A percentile compares a stretch with the other conserved stretches of the same genome.
Evolutionary conservation across 78 protist genomes (phyloP).

Genomic region (Guillardia theta): DNA sequence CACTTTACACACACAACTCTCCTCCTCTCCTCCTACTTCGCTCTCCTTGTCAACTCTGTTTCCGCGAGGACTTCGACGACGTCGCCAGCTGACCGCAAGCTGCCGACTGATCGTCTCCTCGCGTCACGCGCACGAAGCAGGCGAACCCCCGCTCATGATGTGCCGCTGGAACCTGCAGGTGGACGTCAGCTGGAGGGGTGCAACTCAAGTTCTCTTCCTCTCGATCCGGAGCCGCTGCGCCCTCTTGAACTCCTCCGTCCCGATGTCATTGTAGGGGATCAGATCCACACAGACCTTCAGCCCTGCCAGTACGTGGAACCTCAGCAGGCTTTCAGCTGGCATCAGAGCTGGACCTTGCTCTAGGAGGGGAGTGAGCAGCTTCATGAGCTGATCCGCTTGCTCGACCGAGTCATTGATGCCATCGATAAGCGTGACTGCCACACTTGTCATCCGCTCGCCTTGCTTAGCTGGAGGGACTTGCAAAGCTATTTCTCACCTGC

Average conservation of each 20-base stretch:
- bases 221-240: too few species aligned
- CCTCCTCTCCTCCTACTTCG: too few species aligned
- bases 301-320: neutral
- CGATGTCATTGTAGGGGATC: constrained; percentile 19
- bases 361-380: neutral
- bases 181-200: neutral
- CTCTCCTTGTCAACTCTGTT: too few species aligned
- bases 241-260: neutral
- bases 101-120: neutral
- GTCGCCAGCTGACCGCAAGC: too few species aligned
- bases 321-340: neutral
- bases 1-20: too few species aligned
- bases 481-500: neutral
- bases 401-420: neutral
- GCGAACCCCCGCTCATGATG: neutral
- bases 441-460: neutral
- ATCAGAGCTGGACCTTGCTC: neutral
- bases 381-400: neutral
- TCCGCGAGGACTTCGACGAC: too few species aligned
- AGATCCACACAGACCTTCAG: neutral
- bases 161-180: neutral
- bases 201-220: too few species aligned
- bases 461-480: too few species aligned
- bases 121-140: constrained; percentile 11
- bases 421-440: neutral